Evolutionary conservation across 2,329 filamentous ascomycete genomes (phyloP), one percentile per base, ranked within the genome.

Genomic region (Xenoacremonium recifei): DNA sequence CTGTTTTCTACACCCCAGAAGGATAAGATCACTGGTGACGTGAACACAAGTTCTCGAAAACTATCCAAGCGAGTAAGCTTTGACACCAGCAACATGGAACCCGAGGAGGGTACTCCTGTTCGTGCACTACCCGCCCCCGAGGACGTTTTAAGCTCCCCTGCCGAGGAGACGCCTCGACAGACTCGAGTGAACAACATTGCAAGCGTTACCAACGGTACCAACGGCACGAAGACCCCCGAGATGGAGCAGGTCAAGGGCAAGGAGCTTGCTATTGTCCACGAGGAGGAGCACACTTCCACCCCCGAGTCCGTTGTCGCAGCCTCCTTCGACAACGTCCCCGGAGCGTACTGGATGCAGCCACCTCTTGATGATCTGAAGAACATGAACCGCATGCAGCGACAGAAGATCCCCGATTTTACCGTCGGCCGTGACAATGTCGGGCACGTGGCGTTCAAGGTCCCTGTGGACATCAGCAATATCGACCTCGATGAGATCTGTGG

Each of bases 31-130:
- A 48, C 59, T 2, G 54, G 61, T 16, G 75, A 75, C 12, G 47
- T 50, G 55, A 65, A 32, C 44, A 63, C 35, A 65, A 75, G 48
- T 62, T 71, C 48, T 21, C 71, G 76, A 39, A 83, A 83, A 57
- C 67, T 87, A 30, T 84, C 85, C 50, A 96, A 96, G 73, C 84
- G 87, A 39, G 93, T 99, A 39, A 96, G 90, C 69, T 99, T 97
- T 57, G 90, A 96, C 60, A 82, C 84, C 4, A 78, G 77, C 56
- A 76, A 49, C 62, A 74, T 62, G 4, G 63, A 68, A 4, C 46
- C 44, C 9, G 65, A 67, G 4, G 62, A 67, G 4, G 57, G 51
- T 3, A 62, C 65, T 5, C 61, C 66, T 13, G 53, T 64, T 21
- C 61, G 64, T 4, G 58, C 64, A 39, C 57, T 68, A 7, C 62